Evolutionary conservation across 2,329 filamentous ascomycete genomes (phyloP), one percentile per base, ranked within the genome.

Genomic region (Colletotrichum higginsianum): DNA sequence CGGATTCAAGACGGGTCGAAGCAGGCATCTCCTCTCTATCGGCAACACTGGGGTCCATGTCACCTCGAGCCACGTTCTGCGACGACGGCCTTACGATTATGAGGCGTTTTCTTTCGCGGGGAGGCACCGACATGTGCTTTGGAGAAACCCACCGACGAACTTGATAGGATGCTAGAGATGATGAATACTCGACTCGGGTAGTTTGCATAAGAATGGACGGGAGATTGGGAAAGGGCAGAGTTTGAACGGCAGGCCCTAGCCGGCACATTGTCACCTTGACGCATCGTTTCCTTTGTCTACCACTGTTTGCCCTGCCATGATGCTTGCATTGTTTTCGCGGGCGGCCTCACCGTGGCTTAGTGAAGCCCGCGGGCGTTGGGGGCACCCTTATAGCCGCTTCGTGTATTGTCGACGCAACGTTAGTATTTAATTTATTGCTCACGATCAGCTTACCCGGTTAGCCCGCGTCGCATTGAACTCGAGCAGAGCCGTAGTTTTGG

Each of bases 181-280:
- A 67, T 58, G 68, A 58, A 68, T 68, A 60, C 68, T 71, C 68
- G 68, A 46, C 53, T 68, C 68, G 65, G 68, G 68, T 71, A 71
- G 68, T 71, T 71, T 68, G 68, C 68, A 63, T 58, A 68, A 71
- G 58, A 68, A 71, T 68, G 65, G 68, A 68, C 58, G 65, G 68
- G 44, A 68, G 40, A 68, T 68, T 68, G 65, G 47, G 47, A 57
- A 68, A 68, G 65, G 65, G 21, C 64, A 63, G 68, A 68, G 66
- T 46, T 61, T 63, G 66, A 71, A 68, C 52, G 52, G 58, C 57
- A 60, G 35, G 65, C 65, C 68, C 68, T 68, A 46, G 58, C 68
- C 58, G 68, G 68, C 68, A 56, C 68, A 68, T 68, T 64, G 66
- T 58, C 68, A 71, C 66, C 68, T 68, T 63, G 68, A 68, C 68